A percentile compares a stretch with the other conserved stretches of the same genome.
phyloP scores from a whole-genome alignment of 1,284 basidiomycete species.

The Sutorius eximius region DNA sequence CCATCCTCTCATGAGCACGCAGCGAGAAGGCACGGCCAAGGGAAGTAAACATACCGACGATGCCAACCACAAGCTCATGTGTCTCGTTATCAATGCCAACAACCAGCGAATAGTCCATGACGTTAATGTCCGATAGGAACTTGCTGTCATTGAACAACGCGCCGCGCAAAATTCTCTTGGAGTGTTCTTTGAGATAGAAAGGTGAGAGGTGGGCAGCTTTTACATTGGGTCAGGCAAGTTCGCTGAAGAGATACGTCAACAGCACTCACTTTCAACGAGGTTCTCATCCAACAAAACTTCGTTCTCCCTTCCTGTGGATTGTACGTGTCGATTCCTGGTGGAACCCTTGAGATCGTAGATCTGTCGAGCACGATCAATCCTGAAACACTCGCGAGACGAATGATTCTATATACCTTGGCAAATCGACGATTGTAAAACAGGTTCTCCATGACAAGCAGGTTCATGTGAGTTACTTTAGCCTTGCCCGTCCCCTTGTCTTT shows the following conservation, averaged over 20 bases:
- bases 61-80: constrained; percentile 91
- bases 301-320: constrained; percentile 86
- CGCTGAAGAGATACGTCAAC: not conserved
- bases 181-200: constrained; percentile 93
- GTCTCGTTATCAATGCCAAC: constrained; percentile 87
- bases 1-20: constrained; percentile 4
- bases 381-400: not conserved
- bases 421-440: constrained; percentile 91
- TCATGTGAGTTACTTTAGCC: constrained; percentile 87
- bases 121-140: constrained; percentile 93
- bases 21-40: not conserved
- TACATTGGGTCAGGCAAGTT: constrained; percentile 12
- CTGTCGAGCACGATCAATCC: constrained; percentile 39
- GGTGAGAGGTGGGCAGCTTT: constrained; percentile 73
- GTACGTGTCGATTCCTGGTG: constrained; percentile 88
- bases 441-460: constrained; percentile 97
- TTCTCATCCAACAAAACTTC: constrained; percentile 95
- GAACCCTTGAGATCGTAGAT: constrained; percentile 96
- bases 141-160: constrained; percentile 93
- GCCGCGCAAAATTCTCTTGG: constrained; percentile 88
- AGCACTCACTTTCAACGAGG: constrained; percentile 70
- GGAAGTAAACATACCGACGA: constrained; percentile 70
- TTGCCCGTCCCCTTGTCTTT: constrained; percentile 61
- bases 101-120: constrained; percentile 99
- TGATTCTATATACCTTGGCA: constrained; percentile 61